These are phyloP conservation scores for Metroxylon sagu DNA, from an alignment of 176 grass and related monocot genomes.

Conservation along the genomic window DNA sequence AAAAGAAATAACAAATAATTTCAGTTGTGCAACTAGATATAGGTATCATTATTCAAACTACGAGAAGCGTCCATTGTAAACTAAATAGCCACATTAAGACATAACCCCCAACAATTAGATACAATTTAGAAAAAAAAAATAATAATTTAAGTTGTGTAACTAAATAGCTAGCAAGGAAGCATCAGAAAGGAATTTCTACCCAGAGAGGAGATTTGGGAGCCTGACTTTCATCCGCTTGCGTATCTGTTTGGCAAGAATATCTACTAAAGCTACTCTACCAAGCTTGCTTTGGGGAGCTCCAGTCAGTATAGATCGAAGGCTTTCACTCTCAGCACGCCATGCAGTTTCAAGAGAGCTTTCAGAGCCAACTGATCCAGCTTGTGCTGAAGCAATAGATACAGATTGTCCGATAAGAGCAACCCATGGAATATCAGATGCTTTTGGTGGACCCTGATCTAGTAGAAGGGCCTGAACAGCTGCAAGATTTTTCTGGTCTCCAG, in stretches of 20 bases:
- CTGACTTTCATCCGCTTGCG: slow-evolving; percentile 85
- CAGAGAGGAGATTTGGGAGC: slow-evolving; percentile 71
- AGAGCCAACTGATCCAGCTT: slow-evolving; percentile 58
- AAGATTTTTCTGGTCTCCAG: slow-evolving; percentile 63
- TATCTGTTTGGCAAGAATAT: slow-evolving; percentile 74
- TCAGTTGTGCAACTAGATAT: no score
- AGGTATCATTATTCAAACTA: no score
- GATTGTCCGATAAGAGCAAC: slow-evolving; percentile 90
- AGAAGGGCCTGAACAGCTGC: slow-evolving; percentile 71
- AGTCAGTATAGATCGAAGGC: slow-evolving; percentile 56
- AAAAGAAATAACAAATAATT: no score
- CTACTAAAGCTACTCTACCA: slow-evolving; percentile 67
- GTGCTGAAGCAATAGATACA: slow-evolving; percentile 63
- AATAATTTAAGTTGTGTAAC: no score
- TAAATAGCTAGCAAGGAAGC: no score
- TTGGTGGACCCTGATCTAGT: slow-evolving; percentile 62
- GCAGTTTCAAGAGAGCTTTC: slow-evolving; percentile 88
- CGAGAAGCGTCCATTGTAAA: no score
- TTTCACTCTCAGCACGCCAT: slow-evolving; percentile 76
- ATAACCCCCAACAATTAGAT: no score
- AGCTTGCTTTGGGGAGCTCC: slow-evolving; percentile 66
- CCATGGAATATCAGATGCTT: slow-evolving; percentile 66
- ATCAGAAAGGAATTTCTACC: slow-evolving; percentile 33
- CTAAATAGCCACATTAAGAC: no score
- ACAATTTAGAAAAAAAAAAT: no score